phyloP scores from a whole-genome alignment of 148 eudicot genomes.

The Camellia lanceoleosa region DNA sequence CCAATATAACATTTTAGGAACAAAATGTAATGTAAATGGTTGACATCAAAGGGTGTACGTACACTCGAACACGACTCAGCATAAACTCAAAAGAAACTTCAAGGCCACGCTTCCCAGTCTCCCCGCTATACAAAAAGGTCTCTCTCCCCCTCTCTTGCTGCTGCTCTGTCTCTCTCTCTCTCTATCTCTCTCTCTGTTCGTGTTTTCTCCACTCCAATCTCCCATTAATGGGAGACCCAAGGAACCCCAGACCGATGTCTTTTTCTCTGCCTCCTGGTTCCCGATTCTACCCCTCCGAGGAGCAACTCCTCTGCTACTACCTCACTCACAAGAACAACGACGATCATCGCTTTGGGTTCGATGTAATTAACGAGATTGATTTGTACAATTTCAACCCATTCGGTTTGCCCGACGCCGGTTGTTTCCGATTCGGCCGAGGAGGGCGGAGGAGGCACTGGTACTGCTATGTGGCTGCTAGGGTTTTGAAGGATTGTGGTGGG shows the following conservation, averaged over 20 bases:
- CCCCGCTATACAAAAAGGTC: background rate
- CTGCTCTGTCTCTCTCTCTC: background rate
- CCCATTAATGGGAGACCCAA: constrained; percentile 45
- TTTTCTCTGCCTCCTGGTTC: constrained; percentile 48
- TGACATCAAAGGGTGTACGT: background rate
- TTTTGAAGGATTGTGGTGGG: constrained; percentile 9
- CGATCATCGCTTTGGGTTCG: background rate
- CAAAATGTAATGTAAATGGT: too few species aligned
- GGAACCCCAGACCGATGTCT: constrained; percentile 8
- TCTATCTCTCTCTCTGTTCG: background rate
- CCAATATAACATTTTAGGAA: too few species aligned
- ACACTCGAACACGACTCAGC: background rate
- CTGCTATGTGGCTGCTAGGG: constrained; percentile 37
- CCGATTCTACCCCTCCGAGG: constrained; percentile 63
- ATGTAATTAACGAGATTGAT: constrained; percentile 38
- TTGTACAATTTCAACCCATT: constrained; percentile 41
- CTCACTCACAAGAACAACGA: constrained; percentile 31
- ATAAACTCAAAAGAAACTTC: constrained; percentile 5
- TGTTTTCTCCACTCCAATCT: background rate
- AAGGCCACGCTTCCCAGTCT: constrained; percentile 5
- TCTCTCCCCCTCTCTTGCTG: background rate
- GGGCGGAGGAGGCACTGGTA: constrained; percentile 58
- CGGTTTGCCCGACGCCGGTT: constrained; percentile 42
- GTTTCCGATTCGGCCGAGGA: constrained; percentile 43
- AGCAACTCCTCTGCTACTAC: constrained; percentile 45